Conservation (phyloP, 176 grass and related monocot species). For the Rhynchospora breviuscula region DNA sequence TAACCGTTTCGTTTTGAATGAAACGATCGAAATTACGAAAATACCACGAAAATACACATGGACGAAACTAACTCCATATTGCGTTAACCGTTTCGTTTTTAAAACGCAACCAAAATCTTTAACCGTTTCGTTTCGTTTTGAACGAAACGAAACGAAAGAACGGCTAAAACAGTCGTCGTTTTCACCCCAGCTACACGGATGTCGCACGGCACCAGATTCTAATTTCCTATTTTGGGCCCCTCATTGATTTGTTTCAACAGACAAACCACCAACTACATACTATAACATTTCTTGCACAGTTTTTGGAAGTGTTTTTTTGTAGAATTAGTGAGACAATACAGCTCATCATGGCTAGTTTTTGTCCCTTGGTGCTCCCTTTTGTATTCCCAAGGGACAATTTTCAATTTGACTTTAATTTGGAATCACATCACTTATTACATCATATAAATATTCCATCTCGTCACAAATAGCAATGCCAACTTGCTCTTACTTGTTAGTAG, state of each 20-base stretch:
- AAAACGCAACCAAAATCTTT: too few species aligned
- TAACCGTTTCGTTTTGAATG: too few species aligned
- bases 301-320: conserved; percentile 1
- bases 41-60: too few species aligned
- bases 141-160: too few species aligned
- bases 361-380: conserved; percentile 10
- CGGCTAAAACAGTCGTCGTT: too few species aligned
- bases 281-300: not conserved
- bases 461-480: not conserved
- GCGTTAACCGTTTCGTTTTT: too few species aligned
- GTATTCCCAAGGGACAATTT: not conserved
- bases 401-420: not conserved
- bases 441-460: conserved; percentile 2
- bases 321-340: conserved; percentile 11
- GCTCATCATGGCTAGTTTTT: not conserved
- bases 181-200: too few species aligned
- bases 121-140: too few species aligned
- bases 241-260: not conserved
- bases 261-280: conserved; percentile 6
- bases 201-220: too few species aligned
- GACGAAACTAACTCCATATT: too few species aligned
- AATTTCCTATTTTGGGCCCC: not conserved
- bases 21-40: too few species aligned
- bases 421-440: conserved; percentile 4
- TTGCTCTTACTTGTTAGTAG: too few species aligned